Evolutionary conservation across 257 asterid species (phyloP).

Genomic region (Voacanga thouarsii): DNA sequence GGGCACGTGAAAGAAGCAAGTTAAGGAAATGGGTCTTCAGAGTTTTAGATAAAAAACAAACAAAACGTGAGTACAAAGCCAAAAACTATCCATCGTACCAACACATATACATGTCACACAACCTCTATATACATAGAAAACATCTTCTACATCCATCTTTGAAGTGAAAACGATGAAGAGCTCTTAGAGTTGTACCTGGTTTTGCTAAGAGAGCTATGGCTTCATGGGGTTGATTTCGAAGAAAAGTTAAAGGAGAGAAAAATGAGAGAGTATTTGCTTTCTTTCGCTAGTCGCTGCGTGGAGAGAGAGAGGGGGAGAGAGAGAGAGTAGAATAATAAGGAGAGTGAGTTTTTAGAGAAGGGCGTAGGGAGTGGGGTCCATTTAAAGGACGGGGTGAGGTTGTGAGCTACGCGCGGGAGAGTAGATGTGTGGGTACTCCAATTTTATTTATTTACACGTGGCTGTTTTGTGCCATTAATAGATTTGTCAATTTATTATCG

Average conservation of each 20-base stretch:
- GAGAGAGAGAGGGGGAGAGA: slow-evolving; percentile 20
- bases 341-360: not conserved
- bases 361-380: slow-evolving; percentile 4
- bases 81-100: not conserved
- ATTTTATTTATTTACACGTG: not conserved
- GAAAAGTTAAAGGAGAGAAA: slow-evolving; percentile 20
- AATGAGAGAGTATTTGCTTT: not conserved
- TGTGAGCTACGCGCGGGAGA: slow-evolving; percentile 6
- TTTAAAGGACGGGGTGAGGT: not conserved
- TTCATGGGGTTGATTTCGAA: slow-evolving; percentile 37
- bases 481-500: no score
- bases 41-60: slow-evolving; percentile 34
- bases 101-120: slow-evolving; percentile 14
- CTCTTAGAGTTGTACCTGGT: slow-evolving; percentile 18
- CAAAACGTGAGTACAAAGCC: slow-evolving; percentile 28
- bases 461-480: not conserved
- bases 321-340: not conserved
- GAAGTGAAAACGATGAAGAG: not conserved
- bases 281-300: slow-evolving; percentile 21
- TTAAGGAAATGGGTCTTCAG: slow-evolving; percentile 35
- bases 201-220: slow-evolving; percentile 16
- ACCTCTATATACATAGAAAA: slow-evolving; percentile 2
- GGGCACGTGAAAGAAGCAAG: slow-evolving; percentile 29
- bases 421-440: no score
- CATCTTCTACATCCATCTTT: not conserved